A percentile compares a stretch with the other conserved stretches of the same genome.
phyloP scores from a whole-genome alignment of 2,329 filamentous ascomycete genomes.

The Stemphylium vesicarium region DNA sequence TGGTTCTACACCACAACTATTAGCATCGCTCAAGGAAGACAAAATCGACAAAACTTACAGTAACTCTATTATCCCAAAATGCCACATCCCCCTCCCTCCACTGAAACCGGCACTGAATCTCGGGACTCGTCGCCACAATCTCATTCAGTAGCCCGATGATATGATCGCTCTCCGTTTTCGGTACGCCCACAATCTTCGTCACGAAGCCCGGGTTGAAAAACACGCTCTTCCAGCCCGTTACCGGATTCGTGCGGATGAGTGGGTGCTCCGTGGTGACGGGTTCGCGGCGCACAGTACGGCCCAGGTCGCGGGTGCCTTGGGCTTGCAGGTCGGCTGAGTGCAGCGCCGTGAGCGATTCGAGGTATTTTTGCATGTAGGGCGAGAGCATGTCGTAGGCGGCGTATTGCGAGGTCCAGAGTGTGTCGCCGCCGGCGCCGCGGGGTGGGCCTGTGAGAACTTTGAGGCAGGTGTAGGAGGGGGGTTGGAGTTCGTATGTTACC shows the following conservation, averaged over 20 bases:
- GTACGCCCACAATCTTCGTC: conserved; percentile 64
- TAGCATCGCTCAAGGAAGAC: background rate
- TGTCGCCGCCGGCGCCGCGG: conserved; percentile 63
- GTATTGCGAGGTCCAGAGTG: conserved; percentile 65
- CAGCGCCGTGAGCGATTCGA: conserved; percentile 62
- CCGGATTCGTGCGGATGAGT: conserved; percentile 64
- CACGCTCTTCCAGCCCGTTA: conserved; percentile 67
- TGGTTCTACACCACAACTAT: conserved; percentile 53
- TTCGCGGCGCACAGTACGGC: conserved; percentile 60
- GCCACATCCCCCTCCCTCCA: conserved; percentile 71
- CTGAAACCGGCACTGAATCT: conserved; percentile 71
- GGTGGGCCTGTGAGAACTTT: conserved; percentile 62
- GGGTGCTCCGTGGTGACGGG: conserved; percentile 63
- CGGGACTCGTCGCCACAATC: conserved; percentile 65
- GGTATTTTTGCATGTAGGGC: conserved; percentile 62
- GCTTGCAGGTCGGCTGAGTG: conserved; percentile 63
- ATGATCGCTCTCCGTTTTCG: conserved; percentile 61
- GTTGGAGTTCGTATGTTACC: conserved; percentile 64
- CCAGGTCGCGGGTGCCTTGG: conserved; percentile 56
- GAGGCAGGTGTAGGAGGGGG: conserved; percentile 63
- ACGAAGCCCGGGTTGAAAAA: conserved; percentile 67
- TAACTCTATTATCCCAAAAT: conserved; percentile 70
- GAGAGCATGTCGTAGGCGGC: conserved; percentile 65
- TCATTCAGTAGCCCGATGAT: conserved; percentile 62
- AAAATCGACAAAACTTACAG: conserved; percentile 42